These are phyloP conservation scores for Oxytropis ochrocephala DNA, from an alignment of 306 rosid species.

Conservation along the genomic window DNA sequence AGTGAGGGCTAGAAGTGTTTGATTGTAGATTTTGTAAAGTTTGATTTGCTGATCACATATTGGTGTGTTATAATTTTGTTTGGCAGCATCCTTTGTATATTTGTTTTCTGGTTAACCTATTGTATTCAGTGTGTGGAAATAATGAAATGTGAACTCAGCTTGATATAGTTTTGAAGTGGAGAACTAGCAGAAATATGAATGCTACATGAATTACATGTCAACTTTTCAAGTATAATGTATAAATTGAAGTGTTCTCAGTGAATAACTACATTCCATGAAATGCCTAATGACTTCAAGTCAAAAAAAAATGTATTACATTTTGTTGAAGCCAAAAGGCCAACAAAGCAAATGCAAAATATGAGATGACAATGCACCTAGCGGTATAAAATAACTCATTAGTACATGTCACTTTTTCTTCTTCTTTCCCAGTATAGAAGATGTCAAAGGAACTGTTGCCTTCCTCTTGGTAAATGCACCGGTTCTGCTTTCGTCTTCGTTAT, in stretches of 20 bases:
- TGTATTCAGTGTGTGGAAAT: slow-evolving; percentile 18
- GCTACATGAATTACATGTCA: neutral
- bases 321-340: slow-evolving; percentile 10
- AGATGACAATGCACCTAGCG: neutral
- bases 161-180: neutral
- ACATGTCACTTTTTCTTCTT: slow-evolving; percentile 47
- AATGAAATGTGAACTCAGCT: slow-evolving; percentile 20
- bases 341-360: slow-evolving; percentile 1
- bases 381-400: neutral
- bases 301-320: neutral
- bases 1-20: neutral
- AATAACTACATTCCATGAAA: neutral
- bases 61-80: slow-evolving; percentile 41
- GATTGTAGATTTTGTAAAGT: slow-evolving; percentile 44
- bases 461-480: slow-evolving; percentile 57
- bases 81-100: slow-evolving; percentile 21
- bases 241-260: no score
- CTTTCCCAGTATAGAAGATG: slow-evolving; percentile 23
- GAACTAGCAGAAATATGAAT: slow-evolving; percentile 8
- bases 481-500: slow-evolving; percentile 61
- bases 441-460: slow-evolving; percentile 33
- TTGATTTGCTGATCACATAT: slow-evolving; percentile 37
- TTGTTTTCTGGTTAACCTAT: slow-evolving; percentile 23
- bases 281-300: neutral
- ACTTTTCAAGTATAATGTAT: no score